A percentile compares a stretch with the other conserved stretches of the same genome.
Conservation (phyloP, 2,329 filamentous ascomycete species). For the Lanzia echinophila region DNA sequence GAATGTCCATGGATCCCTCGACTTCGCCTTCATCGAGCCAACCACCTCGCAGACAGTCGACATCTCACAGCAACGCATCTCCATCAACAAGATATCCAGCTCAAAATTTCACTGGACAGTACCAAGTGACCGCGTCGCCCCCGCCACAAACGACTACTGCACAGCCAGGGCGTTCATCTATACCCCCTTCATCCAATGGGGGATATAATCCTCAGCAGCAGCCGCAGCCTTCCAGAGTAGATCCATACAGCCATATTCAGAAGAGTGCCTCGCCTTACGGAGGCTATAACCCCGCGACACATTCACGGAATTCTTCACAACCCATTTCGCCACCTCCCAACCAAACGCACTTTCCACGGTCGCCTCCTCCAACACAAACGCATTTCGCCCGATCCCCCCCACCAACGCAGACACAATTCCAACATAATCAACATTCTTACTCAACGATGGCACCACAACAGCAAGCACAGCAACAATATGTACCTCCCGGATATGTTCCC, state of each 20-base stretch:
- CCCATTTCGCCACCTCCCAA: constrained; percentile 36
- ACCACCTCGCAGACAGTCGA: constrained; percentile 28
- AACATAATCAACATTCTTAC: constrained; percentile 23
- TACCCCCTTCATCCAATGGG: constrained; percentile 36
- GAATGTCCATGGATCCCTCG: constrained; percentile 77
- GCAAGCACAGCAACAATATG: constrained; percentile 36
- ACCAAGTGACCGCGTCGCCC: constrained; percentile 52
- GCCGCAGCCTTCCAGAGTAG: neutral
- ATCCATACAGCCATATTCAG: constrained; percentile 28
- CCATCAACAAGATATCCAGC: constrained; percentile 44
- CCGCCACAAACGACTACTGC: constrained; percentile 30
- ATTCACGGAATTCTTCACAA: constrained; percentile 28
- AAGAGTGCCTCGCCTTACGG: constrained; percentile 40
- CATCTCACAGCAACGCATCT: constrained; percentile 32
- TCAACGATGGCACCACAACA: constrained; percentile 31
- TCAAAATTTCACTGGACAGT: constrained; percentile 49
- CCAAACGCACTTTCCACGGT: constrained; percentile 41
- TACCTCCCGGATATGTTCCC: constrained; percentile 59
- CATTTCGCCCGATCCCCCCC: constrained; percentile 40
- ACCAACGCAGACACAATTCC: constrained; percentile 44
- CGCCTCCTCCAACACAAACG: constrained; percentile 55
- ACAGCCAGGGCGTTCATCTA: constrained; percentile 37
- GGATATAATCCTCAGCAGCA: constrained; percentile 24
- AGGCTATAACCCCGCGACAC: constrained; percentile 36
- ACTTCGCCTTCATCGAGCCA: constrained; percentile 36